phyloP scores from a whole-genome alignment of 495 filamentous ascomycete genomes.

The Saxophila tyrrhenica region DNA sequence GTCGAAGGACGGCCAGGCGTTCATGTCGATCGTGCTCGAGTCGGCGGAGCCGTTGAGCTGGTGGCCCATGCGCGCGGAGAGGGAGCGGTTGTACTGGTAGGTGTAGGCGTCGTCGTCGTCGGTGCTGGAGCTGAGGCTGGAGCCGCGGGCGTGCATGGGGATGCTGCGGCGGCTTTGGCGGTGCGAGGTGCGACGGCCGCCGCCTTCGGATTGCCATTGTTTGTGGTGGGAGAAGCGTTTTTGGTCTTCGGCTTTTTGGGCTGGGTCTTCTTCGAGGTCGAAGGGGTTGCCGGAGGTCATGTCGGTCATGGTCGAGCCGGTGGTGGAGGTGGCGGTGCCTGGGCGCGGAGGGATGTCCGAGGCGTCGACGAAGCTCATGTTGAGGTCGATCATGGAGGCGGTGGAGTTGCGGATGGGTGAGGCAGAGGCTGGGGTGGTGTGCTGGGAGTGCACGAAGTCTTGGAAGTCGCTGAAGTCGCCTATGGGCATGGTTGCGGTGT shows the following conservation, averaged over 20 bases:
- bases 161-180: conserved; percentile 6
- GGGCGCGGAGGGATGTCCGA: conserved; percentile 24
- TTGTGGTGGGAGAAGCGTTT: conserved; percentile 17
- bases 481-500: conserved; percentile 26
- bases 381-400: conserved; percentile 31
- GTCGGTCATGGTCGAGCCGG: conserved; percentile 25
- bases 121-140: conserved; percentile 34
- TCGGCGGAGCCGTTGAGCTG: conserved; percentile 40
- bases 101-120: conserved; percentile 19
- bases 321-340: conserved; percentile 26
- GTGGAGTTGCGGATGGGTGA: conserved; percentile 27
- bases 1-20: conserved; percentile 10
- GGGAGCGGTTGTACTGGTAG: conserved; percentile 14
- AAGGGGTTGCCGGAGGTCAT: conserved; percentile 30
- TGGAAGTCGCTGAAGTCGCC: conserved; percentile 24
- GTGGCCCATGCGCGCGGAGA: conserved; percentile 35
- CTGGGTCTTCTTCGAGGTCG: conserved; percentile 27
- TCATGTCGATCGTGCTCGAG: conserved; percentile 26
- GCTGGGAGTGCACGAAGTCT: conserved; percentile 20
- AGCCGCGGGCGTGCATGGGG: conserved; percentile 37
- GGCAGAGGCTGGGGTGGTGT: neutral
- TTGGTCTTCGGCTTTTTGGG: conserved; percentile 13
- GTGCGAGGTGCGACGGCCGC: neutral
- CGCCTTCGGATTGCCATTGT: conserved; percentile 24
- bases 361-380: conserved; percentile 22